Percentiles rank a stretch among this genome's conserved stretches.
Conservation (phyloP, 2,329 filamentous ascomycete genomes). For the Paecilomyces sp. region DNA sequence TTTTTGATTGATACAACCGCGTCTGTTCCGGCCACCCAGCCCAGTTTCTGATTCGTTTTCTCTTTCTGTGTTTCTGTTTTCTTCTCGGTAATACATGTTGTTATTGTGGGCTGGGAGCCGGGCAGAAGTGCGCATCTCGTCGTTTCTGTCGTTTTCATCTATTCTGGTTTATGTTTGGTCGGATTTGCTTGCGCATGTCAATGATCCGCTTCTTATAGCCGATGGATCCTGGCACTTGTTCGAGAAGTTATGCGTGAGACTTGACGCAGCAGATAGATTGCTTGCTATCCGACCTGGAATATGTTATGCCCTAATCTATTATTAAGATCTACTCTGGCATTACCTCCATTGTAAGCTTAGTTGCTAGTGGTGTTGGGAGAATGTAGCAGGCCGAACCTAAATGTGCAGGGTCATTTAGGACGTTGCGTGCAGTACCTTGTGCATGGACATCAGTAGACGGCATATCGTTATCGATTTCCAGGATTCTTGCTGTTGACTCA, state of each 20-base stretch:
- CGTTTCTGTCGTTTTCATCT: constrained; percentile 13
- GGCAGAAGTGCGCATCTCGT: constrained; percentile 41
- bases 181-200: constrained; percentile 6
- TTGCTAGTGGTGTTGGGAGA: too few relatives aligned
- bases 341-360: too few relatives aligned
- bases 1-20: constrained; percentile 41
- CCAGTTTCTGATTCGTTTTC: constrained; percentile 14
- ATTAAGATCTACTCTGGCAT: not conserved
- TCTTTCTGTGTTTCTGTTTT: constrained; percentile 6
- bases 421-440: too few relatives aligned
- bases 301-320: not conserved
- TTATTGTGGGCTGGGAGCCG: constrained; percentile 24
- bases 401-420: too few relatives aligned
- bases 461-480: too few relatives aligned
- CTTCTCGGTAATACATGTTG: constrained; percentile 9
- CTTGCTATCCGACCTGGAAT: not conserved
- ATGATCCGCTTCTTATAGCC: not conserved
- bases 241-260: not conserved
- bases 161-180: constrained; percentile 5
- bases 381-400: too few relatives aligned
- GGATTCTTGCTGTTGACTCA: too few relatives aligned
- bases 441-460: too few relatives aligned
- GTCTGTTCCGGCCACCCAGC: constrained; percentile 33
- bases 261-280: not conserved
- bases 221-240: not conserved